Percentiles rank a stretch among this genome's conserved stretches.
Evolutionary conservation across 164 flowering plant genomes (phyloP).

Genomic region (Hamamelis virginiana): DNA sequence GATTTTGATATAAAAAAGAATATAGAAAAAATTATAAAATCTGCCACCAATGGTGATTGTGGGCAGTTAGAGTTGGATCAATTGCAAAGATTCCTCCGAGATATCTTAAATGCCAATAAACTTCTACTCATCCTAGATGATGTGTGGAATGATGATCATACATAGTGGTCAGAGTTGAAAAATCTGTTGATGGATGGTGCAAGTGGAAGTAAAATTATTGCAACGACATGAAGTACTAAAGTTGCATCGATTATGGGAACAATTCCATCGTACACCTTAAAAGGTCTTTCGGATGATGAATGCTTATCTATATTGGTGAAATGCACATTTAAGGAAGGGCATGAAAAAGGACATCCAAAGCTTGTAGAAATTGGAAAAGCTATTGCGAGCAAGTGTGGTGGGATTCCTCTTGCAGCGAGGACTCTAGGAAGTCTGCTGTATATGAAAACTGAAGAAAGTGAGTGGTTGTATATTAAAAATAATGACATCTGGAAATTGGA

Average conservation of each 20-base stretch:
- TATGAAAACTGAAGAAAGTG: too few relatives aligned
- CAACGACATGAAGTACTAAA: neutral
- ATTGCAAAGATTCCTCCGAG: too few relatives aligned
- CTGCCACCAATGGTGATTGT: too few relatives aligned
- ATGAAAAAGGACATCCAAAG: neutral
- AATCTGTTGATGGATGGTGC: too few relatives aligned
- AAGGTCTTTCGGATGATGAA: neutral
- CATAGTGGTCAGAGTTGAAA: neutral
- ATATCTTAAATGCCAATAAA: neutral
- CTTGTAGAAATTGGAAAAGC: constrained; percentile 1
- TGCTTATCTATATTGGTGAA: constrained; percentile 4
- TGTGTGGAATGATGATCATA: constrained; percentile 11
- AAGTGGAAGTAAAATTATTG: neutral
- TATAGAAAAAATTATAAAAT: too few relatives aligned
- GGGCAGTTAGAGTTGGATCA: too few relatives aligned
- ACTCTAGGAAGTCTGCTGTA: too few relatives aligned
- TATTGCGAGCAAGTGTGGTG: constrained; percentile 1
- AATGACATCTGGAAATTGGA: neutral
- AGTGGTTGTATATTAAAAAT: too few relatives aligned
- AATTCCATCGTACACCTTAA: neutral
- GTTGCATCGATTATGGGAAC: neutral
- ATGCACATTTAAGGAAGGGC: constrained; percentile 1
- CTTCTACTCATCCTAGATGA: neutral
- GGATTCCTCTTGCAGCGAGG: neutral
- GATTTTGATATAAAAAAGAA: neutral